Evolutionary conservation across 768 basidiomycete genomes (phyloP).

Genomic region (Macrolepiota dolichaula): DNA sequence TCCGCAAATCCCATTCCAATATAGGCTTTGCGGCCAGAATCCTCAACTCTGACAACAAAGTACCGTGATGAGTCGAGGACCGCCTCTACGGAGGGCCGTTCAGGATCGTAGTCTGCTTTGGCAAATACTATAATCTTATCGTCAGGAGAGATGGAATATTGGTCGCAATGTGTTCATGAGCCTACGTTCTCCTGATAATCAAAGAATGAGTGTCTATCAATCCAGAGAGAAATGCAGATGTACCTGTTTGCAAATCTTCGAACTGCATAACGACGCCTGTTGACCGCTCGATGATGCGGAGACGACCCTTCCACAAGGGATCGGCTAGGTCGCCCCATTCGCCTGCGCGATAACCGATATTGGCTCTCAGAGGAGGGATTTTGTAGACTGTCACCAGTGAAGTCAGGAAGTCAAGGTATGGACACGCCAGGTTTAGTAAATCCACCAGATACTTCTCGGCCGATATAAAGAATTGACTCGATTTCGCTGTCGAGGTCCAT

Average conservation of each 20-base stretch:
- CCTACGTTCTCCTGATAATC: constrained; percentile 59
- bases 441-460: constrained; percentile 86
- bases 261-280: constrained; percentile 67
- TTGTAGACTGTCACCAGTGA: constrained; percentile 66
- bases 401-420: constrained; percentile 9
- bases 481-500: constrained; percentile 78
- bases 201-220: not conserved
- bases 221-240: constrained; percentile 19
- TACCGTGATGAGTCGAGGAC: constrained; percentile 94
- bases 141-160: not conserved
- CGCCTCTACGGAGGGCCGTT: constrained; percentile 86
- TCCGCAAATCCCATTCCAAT: constrained; percentile 94
- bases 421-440: constrained; percentile 8
- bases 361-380: constrained; percentile 81
- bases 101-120: constrained; percentile 74
- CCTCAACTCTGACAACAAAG: constrained; percentile 90
- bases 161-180: not conserved
- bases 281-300: constrained; percentile 81
- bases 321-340: constrained; percentile 87
- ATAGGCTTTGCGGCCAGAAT: constrained; percentile 82
- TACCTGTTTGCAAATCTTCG: constrained; percentile 80
- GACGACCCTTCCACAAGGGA: constrained; percentile 89
- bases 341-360: constrained; percentile 88
- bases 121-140: constrained; percentile 67
- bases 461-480: constrained; percentile 86